phyloP scores from a whole-genome alignment of 768 basidiomycete species.

The Amanita jacksonii region DNA sequence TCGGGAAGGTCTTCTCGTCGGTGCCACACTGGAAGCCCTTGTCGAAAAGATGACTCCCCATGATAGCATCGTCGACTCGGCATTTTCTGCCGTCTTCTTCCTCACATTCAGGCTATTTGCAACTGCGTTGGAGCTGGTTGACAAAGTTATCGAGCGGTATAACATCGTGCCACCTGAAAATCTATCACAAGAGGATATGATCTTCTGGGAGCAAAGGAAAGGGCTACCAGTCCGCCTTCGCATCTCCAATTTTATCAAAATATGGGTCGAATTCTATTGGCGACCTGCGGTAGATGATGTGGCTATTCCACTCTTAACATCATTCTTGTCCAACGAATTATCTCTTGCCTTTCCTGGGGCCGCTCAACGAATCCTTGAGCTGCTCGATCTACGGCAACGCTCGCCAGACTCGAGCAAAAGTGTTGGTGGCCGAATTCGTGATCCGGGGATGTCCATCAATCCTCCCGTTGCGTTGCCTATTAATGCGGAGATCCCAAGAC shows the following conservation, averaged over 20 bases:
- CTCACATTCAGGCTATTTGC: conserved; percentile 92
- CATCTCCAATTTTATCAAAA: conserved; percentile 88
- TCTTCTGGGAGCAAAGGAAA: conserved; percentile 80
- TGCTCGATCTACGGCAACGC: conserved; percentile 48
- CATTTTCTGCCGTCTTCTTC: conserved; percentile 87
- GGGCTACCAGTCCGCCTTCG: conserved; percentile 85
- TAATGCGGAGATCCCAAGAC: conserved; percentile 71
- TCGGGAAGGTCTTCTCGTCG: conserved; percentile 80
- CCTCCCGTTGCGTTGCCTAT: conserved; percentile 35
- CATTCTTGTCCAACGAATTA: conserved; percentile 56
- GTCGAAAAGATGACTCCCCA: conserved; percentile 99
- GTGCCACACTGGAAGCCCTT: conserved; percentile 79
- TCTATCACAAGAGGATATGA: conserved; percentile 48
- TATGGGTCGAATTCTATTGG: conserved; percentile 93
- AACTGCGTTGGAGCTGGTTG: conserved; percentile 65
- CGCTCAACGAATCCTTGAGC: conserved; percentile 63
- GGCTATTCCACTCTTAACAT: conserved; percentile 45
- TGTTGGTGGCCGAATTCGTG: conserved; percentile 55
- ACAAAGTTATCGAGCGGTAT: conserved; percentile 73
- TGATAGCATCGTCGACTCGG: conserved; percentile 80
- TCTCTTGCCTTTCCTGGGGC: conserved; percentile 55
- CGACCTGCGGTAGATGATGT: conserved; percentile 60
- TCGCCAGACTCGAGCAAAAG: conserved; percentile 41
- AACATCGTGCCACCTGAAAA: conserved; percentile 60
- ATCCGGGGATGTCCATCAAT: conserved; percentile 68